Conservation (phyloP, 116 monocot genomes). For the Iris pallida region DNA sequence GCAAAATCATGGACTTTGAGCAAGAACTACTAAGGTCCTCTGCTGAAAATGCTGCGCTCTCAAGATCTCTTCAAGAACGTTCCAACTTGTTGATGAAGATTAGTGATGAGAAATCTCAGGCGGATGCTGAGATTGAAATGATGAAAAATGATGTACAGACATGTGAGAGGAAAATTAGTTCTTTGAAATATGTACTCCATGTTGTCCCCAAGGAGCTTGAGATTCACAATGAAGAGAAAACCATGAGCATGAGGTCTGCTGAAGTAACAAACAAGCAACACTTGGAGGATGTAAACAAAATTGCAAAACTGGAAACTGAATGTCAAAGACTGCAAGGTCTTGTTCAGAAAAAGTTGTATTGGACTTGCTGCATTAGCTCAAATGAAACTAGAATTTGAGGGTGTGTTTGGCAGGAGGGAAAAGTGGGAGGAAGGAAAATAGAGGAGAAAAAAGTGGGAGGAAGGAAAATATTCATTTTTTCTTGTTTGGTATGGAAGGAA, state of each 20-base stretch:
- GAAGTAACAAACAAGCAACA: slow-evolving; percentile 73
- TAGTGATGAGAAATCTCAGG: slow-evolving; percentile 67
- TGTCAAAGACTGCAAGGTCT: slow-evolving; percentile 74
- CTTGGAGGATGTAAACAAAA: slow-evolving; percentile 77
- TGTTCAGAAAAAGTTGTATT: slow-evolving; percentile 70
- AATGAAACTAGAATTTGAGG: slow-evolving; percentile 84
- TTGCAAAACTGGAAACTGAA: slow-evolving; percentile 74
- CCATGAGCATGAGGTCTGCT: slow-evolving; percentile 57
- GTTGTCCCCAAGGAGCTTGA: slow-evolving; percentile 71
- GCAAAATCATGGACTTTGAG: slow-evolving; percentile 53
- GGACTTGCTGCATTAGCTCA: slow-evolving; percentile 88
- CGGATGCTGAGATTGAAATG: slow-evolving; percentile 63
- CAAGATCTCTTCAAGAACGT: slow-evolving; percentile 68
- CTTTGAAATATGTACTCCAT: slow-evolving; percentile 67
- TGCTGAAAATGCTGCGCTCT: slow-evolving; percentile 62
- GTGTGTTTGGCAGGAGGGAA: no score
- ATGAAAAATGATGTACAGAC: slow-evolving; percentile 46
- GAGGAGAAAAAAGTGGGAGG: no score
- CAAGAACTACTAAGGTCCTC: slow-evolving; percentile 60
- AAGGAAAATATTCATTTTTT: no score
- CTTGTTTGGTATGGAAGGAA: no score
- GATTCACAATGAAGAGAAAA: slow-evolving; percentile 82
- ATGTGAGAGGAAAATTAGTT: slow-evolving; percentile 65
- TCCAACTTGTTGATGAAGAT: slow-evolving; percentile 52
- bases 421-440: no score